phyloP scores from a whole-genome alignment of 1,284 basidiomycete species.

The Trichosporon faecale region DNA sequence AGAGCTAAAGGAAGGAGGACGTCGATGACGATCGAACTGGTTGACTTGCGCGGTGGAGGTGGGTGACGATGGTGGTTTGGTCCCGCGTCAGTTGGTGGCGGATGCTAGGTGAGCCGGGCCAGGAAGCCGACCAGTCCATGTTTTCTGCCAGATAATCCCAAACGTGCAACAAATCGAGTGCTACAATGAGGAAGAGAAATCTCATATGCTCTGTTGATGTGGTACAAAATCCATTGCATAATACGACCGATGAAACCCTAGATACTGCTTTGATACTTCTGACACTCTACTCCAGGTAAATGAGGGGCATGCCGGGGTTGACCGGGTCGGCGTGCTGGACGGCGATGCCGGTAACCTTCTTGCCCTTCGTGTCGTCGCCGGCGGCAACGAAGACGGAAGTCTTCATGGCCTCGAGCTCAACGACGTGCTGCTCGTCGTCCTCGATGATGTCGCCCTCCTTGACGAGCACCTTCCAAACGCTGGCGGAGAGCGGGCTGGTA shows the following conservation, averaged over 20 bases:
- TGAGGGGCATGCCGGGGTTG: constrained; percentile 17
- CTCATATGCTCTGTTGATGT: not conserved
- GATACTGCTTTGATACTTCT: not conserved
- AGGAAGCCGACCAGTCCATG: not conserved
- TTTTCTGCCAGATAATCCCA: no score
- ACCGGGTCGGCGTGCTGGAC: constrained; percentile 30
- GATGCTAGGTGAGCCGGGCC: not conserved
- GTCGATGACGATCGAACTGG: not conserved
- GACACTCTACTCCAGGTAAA: constrained; percentile 21
- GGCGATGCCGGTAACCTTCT: constrained; percentile 32
- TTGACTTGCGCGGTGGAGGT: not conserved
- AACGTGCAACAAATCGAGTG: no score
- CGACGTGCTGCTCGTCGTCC: constrained; percentile 57
- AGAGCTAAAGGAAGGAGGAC: not conserved
- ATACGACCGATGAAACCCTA: not conserved
- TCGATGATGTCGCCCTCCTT: constrained; percentile 55
- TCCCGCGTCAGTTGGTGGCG: not conserved
- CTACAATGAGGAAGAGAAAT: no score
- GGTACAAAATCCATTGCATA: not conserved
- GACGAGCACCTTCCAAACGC: constrained; percentile 61
- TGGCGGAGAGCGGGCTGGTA: constrained; percentile 58
- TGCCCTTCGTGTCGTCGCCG: constrained; percentile 36
- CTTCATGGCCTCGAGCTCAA: constrained; percentile 69
- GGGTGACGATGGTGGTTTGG: not conserved
- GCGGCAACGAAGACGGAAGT: constrained; percentile 45